These are phyloP conservation scores for Lentinula novae-zelandiae DNA, from an alignment of 1,284 basidiomycete genomes.

Conservation along the genomic window DNA sequence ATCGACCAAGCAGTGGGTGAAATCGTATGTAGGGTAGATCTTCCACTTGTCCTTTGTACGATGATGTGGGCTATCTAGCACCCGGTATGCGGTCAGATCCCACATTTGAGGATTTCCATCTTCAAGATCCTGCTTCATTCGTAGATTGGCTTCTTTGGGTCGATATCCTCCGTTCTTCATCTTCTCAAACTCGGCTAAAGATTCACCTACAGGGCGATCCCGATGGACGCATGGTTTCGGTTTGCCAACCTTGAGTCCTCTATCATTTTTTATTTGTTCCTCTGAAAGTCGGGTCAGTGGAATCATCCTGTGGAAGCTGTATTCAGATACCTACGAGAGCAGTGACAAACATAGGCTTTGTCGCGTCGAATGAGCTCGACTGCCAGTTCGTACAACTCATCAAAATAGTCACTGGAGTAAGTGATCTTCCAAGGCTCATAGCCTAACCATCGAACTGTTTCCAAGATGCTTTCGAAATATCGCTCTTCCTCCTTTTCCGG, in stretches of 20 bases:
- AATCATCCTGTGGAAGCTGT: not conserved
- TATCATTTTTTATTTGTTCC: constrained; percentile 87
- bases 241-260: constrained; percentile 82
- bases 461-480: constrained; percentile 96
- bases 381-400: constrained; percentile 84
- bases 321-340: constrained; percentile 67
- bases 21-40: constrained; percentile 97
- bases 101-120: constrained; percentile 99
- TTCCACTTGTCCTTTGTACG: constrained; percentile 93
- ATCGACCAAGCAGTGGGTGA: constrained; percentile 98
- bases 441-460: constrained; percentile 95
- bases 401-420: constrained; percentile 98
- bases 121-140: constrained; percentile 97
- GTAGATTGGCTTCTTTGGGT: constrained; percentile 87
- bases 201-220: constrained; percentile 80
- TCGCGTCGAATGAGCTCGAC: constrained; percentile 89
- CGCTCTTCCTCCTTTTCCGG: constrained; percentile 95
- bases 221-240: constrained; percentile 89
- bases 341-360: constrained; percentile 95
- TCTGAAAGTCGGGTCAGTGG: constrained; percentile 38
- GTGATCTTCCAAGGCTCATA: constrained; percentile 99
- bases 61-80: constrained; percentile 89
- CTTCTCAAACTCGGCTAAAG: constrained; percentile 82
- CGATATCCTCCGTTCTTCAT: constrained; percentile 93
- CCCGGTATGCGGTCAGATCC: constrained; percentile 97